These are phyloP conservation scores for Endocladia muricata DNA, from an alignment of 31 red algal species.

Conservation along the genomic window DNA sequence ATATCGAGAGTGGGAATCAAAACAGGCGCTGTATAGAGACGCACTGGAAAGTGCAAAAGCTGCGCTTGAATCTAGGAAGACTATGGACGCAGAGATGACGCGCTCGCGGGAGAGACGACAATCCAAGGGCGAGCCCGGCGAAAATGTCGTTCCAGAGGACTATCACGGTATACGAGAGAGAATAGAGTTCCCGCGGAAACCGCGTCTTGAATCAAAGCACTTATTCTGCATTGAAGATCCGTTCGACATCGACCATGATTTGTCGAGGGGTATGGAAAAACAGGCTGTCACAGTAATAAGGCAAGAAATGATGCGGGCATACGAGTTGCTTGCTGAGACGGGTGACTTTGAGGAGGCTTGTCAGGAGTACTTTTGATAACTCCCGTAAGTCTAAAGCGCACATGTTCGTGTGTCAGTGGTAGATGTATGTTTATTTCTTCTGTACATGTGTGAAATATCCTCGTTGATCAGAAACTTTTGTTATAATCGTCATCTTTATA, in stretches of 20 bases:
- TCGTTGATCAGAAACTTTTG: no score
- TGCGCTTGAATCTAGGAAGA: conserved; percentile 31
- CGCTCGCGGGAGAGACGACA: background rate
- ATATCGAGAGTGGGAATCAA: conserved; percentile 55
- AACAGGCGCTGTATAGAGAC: conserved; percentile 27
- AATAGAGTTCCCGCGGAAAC: conserved; percentile 30
- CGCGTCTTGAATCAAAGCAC: conserved; percentile 61
- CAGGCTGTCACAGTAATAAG: conserved; percentile 65
- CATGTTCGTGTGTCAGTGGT: no score
- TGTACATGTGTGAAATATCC: no score
- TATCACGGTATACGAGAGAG: background rate
- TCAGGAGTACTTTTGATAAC: no score
- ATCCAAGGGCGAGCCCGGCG: background rate
- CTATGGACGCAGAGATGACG: background rate
- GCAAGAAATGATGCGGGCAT: conserved; percentile 90
- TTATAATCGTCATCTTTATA: no score
- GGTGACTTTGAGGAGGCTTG: conserved; percentile 68
- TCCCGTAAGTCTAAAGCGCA: no score
- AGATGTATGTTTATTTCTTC: no score
- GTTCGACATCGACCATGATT: conserved; percentile 95
- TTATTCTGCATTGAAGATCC: conserved; percentile 98
- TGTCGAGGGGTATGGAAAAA: conserved; percentile 79
- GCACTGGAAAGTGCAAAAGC: conserved; percentile 15
- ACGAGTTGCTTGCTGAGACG: conserved; percentile 72
- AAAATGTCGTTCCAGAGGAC: background rate